These are phyloP conservation scores for Citrullus mucosospermus DNA, from an alignment of 306 rosid genomes.

Conservation along the genomic window DNA sequence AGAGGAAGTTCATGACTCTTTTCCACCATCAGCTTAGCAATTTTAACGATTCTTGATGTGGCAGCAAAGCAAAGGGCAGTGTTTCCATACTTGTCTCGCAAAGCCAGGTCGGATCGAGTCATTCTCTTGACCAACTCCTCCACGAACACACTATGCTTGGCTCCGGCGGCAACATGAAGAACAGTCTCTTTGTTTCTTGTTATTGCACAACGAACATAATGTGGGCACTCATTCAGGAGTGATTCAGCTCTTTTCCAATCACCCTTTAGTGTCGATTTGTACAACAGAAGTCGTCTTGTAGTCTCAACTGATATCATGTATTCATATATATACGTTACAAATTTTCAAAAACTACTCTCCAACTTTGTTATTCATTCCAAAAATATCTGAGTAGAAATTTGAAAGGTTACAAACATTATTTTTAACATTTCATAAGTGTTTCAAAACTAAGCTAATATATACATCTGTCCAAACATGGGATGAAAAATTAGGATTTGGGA, in stretches of 20 bases:
- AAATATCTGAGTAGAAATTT: no score
- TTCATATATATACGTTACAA: no score
- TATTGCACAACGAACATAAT: not conserved
- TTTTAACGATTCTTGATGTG: not conserved
- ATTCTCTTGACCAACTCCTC: not conserved
- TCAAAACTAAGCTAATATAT: no score
- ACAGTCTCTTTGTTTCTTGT: not conserved
- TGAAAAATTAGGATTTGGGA: no score
- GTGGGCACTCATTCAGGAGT: not conserved
- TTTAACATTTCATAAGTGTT: no score
- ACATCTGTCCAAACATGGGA: no score
- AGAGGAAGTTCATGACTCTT: not conserved
- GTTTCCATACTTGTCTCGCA: not conserved
- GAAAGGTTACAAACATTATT: no score
- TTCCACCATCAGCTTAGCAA: not conserved
- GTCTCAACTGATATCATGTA: not conserved
- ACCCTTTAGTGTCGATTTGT: not conserved
- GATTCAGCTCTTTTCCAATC: not conserved
- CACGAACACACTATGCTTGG: not conserved
- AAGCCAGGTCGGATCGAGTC: not conserved
- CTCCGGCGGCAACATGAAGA: not conserved
- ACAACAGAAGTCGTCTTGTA: not conserved
- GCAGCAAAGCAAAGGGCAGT: conserved; percentile 16
- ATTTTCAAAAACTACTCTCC: no score
- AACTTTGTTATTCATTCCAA: no score